phyloP scores from a whole-genome alignment of 495 filamentous ascomycete genomes.

The Tetracladium setigerum region DNA sequence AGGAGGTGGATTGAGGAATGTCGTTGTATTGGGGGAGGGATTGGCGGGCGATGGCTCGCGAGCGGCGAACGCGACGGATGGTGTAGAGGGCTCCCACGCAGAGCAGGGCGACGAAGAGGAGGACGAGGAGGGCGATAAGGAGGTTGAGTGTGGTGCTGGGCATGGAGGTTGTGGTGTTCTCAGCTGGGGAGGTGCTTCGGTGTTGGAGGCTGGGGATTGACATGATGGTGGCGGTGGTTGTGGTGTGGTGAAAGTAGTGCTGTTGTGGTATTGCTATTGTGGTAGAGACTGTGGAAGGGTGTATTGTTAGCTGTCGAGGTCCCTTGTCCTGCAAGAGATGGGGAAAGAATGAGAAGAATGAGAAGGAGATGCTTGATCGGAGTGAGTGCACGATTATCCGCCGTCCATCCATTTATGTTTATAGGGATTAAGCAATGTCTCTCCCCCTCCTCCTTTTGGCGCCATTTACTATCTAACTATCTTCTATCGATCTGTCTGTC shows the following conservation, averaged over 20 bases:
- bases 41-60: conserved; percentile 29
- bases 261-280: neutral
- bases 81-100: conserved; percentile 60
- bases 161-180: conserved; percentile 30
- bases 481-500: no score
- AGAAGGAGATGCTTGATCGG: no score
- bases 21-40: conserved; percentile 50
- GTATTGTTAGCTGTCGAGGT: neutral
- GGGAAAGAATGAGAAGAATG: no score
- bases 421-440: no score
- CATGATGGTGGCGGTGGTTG: neutral
- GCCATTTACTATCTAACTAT: no score
- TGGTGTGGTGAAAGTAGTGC: no score
- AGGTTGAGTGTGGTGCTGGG: conserved; percentile 59
- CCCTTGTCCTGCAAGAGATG: no score
- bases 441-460: no score
- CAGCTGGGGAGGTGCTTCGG: no score
- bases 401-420: no score
- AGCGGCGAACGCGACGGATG: conserved; percentile 58
- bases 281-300: neutral
- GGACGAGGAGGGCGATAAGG: conserved; percentile 69
- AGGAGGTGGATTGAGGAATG: conserved; percentile 16
- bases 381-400: no score
- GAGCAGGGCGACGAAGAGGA: conserved; percentile 60
- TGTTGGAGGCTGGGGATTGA: neutral